phyloP scores from a whole-genome alignment of 2,329 filamentous ascomycete species.

The Sclerotinia borealis region DNA sequence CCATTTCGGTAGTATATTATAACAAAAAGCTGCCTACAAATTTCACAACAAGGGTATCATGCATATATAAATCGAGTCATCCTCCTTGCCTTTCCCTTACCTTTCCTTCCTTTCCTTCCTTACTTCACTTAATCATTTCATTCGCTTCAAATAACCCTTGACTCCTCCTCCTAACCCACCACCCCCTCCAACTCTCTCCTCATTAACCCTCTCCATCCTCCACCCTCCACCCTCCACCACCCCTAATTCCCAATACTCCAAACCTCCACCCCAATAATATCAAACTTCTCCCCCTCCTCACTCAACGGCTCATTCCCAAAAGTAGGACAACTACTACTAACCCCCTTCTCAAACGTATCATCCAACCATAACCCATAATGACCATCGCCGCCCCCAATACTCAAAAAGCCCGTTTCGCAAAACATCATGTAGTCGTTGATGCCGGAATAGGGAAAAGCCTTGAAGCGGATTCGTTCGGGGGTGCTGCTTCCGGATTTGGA shows the following conservation, averaged over 20 bases:
- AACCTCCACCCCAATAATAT: conserved; percentile 82
- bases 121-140: not conserved
- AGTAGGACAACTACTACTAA: conserved; percentile 78
- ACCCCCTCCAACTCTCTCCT: not conserved
- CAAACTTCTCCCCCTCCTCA: conserved; percentile 88
- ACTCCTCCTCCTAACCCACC: not conserved
- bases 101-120: not conserved
- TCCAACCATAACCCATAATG: conserved; percentile 93
- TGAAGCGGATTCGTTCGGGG: conserved; percentile 80
- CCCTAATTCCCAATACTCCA: conserved; percentile 72
- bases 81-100: too few species aligned
- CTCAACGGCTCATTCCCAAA: conserved; percentile 94
- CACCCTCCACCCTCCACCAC: too few species aligned
- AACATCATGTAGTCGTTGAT: conserved; percentile 96
- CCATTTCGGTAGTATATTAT: too few species aligned
- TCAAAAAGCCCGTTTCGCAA: conserved; percentile 79
- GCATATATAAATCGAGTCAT: not conserved
- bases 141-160: not conserved
- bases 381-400: conserved; percentile 81
- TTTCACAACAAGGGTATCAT: conserved; percentile 11
- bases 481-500: conserved; percentile 40
- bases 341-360: conserved; percentile 73
- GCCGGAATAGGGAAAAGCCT: conserved; percentile 92
- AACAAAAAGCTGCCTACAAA: conserved; percentile 6
- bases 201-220: not conserved